Conservation (phyloP, 2,329 filamentous ascomycete genomes). For the Ceratocystis destructans region DNA sequence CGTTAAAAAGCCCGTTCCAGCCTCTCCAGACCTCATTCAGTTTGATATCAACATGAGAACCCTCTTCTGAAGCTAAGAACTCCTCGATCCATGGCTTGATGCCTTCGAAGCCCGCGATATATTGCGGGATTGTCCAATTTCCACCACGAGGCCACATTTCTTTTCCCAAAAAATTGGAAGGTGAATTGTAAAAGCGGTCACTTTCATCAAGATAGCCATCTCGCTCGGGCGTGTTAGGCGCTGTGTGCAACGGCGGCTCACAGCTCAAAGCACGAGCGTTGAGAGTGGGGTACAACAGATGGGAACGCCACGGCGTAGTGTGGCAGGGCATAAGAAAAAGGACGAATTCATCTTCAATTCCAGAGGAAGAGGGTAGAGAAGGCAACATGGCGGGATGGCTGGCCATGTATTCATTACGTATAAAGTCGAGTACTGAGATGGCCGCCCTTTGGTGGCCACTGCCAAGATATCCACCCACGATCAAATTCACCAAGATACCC, state of each 20-base stretch:
- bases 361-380: constrained; percentile 21
- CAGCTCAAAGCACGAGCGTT: constrained; percentile 76
- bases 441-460: constrained; percentile 69
- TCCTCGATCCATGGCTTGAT: constrained; percentile 35
- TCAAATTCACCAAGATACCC: constrained; percentile 51
- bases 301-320: constrained; percentile 85
- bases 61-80: constrained; percentile 33
- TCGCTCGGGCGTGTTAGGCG: constrained; percentile 46
- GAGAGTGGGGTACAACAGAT: constrained; percentile 62
- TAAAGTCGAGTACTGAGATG: constrained; percentile 56
- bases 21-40: constrained; percentile 39
- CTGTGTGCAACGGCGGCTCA: constrained; percentile 65
- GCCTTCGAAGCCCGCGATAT: constrained; percentile 48
- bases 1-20: constrained; percentile 49
- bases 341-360: constrained; percentile 34
- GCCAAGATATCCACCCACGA: constrained; percentile 60
- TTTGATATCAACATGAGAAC: constrained; percentile 29
- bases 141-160: constrained; percentile 33
- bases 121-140: constrained; percentile 35
- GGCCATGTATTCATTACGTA: constrained; percentile 59
- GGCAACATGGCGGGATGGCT: constrained; percentile 31
- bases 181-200: constrained; percentile 71
- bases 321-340: constrained; percentile 94
- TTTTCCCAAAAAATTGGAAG: constrained; percentile 38
- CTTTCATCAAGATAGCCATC: constrained; percentile 71